phyloP scores from a whole-genome alignment of 2,329 filamentous ascomycete genomes.

The Neonectria punicea region DNA sequence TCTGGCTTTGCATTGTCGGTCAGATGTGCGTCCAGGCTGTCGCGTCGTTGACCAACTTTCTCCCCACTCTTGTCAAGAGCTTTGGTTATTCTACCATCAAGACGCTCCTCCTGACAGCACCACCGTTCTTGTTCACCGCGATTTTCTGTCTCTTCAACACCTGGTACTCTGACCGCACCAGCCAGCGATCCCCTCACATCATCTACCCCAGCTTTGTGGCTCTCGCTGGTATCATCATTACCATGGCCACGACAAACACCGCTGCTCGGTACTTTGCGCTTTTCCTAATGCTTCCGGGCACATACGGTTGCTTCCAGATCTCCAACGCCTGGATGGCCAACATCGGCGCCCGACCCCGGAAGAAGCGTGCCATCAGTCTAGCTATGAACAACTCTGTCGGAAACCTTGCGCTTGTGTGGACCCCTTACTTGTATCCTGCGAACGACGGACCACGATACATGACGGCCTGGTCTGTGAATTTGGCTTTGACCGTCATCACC shows the following conservation, averaged over 20 bases:
- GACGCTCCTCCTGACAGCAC: conserved; percentile 44
- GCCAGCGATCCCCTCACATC: conserved; percentile 33
- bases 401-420: conserved; percentile 34
- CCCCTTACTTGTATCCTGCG: conserved; percentile 30
- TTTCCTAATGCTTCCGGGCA: conserved; percentile 36
- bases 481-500: conserved; percentile 35
- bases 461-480: conserved; percentile 27
- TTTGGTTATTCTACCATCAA: conserved; percentile 43
- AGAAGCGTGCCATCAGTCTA: conserved; percentile 26
- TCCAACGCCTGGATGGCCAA: conserved; percentile 30
- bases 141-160: conserved; percentile 44
- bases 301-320: conserved; percentile 29
- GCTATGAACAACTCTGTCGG: conserved; percentile 35
- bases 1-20: conserved; percentile 42
- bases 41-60: conserved; percentile 46
- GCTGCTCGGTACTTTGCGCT: conserved; percentile 37
- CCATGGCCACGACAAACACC: conserved; percentile 30
- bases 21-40: conserved; percentile 45
- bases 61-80: conserved; percentile 44
- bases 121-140: conserved; percentile 44
- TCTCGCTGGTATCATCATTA: conserved; percentile 26
- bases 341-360: conserved; percentile 20
- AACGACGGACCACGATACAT: conserved; percentile 25
- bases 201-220: conserved; percentile 25
- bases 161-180: conserved; percentile 44